Evolutionary conservation across 345 rosid genomes (phyloP), one percentile per base, ranked within the genome.

Genomic region (Bretschneidera sinensis): DNA sequence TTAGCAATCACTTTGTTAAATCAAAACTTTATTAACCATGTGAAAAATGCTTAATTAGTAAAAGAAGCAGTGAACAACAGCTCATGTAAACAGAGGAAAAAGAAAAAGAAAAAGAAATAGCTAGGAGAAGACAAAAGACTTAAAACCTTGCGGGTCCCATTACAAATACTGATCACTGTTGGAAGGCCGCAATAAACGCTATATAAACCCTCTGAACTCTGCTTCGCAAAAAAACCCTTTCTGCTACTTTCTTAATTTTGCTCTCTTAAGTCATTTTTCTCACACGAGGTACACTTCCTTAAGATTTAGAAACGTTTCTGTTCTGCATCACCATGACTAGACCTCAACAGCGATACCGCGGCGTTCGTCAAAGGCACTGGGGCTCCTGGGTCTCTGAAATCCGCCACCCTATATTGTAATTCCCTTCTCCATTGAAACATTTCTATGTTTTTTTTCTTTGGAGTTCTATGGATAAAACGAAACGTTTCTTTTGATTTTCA

Each of bases 371-470:
- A 61, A 72, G 92, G 56, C 89, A 86, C 43, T 83, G 89, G 92
- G 92, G 89, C 49, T 86, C 92, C 18, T 86, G 92, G 92, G 92
- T 86, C 48, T 86, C 92, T 21, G 92, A 86, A 67, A 86, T 86
- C 68, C 89, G 92, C 58, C 92, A 86, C 55, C 92, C 89, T 21
- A 20, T 81, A 25, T 55, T 86, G 92, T 86, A 80, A 69, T 77
- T 62, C 23, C 16, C 75, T 31, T 55, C 20, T 35, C 13, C 9
- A 22, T 55, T 15, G 0, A n/a, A n/a, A n/a, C n/a, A n/a, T 22
- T 14, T 15, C 11, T 9, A 25, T 9, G n/a, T 61, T 28, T 14
- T 59, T 18, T 17, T 24, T 23, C 21, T 39, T 39, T 3, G 16
- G n/a, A n/a, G n/a, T n/a, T n/a, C 6, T 52, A 20, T n/a, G 18